Evolutionary conservation across 768 basidiomycete species (phyloP).

Genomic region (Tephrocybe sp.): DNA sequence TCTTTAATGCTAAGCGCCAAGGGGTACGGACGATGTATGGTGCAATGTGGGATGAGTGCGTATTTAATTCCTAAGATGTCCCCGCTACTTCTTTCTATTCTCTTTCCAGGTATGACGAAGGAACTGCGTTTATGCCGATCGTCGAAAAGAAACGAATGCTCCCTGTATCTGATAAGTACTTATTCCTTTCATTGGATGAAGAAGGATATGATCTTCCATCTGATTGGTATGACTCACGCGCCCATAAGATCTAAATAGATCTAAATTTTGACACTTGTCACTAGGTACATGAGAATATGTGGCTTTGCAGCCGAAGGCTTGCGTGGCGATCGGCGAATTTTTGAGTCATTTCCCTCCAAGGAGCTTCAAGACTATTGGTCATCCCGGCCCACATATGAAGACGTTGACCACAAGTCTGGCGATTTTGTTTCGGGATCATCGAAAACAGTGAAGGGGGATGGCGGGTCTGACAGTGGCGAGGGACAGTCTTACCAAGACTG

Average conservation of each 20-base stretch:
- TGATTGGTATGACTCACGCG: slow-evolving; percentile 62
- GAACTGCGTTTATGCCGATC: slow-evolving; percentile 79
- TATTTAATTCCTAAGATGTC: slow-evolving; percentile 15
- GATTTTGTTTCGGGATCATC: slow-evolving; percentile 32
- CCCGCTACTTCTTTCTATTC: slow-evolving; percentile 7
- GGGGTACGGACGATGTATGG: slow-evolving; percentile 72
- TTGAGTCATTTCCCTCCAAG: slow-evolving; percentile 65
- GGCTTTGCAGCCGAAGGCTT: slow-evolving; percentile 72
- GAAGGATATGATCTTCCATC: slow-evolving; percentile 77
- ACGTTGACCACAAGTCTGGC: slow-evolving; percentile 27
- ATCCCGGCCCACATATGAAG: slow-evolving; percentile 58
- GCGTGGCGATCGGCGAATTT: slow-evolving; percentile 60
- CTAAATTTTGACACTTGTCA: not conserved
- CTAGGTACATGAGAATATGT: slow-evolving; percentile 76
- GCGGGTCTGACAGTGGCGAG: slow-evolving; percentile 14
- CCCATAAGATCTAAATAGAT: not conserved
- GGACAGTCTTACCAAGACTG: slow-evolving; percentile 47
- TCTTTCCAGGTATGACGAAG: slow-evolving; percentile 73
- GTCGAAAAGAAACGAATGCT: slow-evolving; percentile 57
- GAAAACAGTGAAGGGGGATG: not conserved
- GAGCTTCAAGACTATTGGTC: slow-evolving; percentile 78
- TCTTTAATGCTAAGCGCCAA: slow-evolving; percentile 63
- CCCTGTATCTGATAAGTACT: slow-evolving; percentile 57
- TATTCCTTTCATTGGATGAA: slow-evolving; percentile 72
- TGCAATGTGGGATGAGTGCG: slow-evolving; percentile 88